Evolutionary conservation across 768 basidiomycete species (phyloP).

Genomic region (Polyporus arcularius): DNA sequence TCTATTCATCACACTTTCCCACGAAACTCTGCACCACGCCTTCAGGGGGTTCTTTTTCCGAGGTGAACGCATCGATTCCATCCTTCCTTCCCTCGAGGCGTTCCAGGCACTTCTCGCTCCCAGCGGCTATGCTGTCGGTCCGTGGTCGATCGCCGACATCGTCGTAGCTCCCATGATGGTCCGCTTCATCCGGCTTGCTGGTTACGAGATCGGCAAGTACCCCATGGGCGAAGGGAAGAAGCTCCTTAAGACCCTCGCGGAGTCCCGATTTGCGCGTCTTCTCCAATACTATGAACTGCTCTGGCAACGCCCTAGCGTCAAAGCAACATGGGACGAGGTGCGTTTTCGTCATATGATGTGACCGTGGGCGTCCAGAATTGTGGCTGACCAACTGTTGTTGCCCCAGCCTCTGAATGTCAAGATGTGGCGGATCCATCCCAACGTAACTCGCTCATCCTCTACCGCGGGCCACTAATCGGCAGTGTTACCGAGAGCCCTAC

Average conservation of each 20-base stretch:
- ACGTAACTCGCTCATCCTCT: slow-evolving; percentile 14
- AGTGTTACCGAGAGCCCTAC: background rate
- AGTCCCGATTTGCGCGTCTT: slow-evolving; percentile 51
- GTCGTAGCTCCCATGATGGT: slow-evolving; percentile 66
- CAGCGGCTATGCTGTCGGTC: slow-evolving; percentile 45
- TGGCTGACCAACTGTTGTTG: slow-evolving; percentile 19
- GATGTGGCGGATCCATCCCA: slow-evolving; percentile 22
- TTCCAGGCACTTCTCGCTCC: slow-evolving; percentile 54
- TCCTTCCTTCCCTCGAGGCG: slow-evolving; percentile 45
- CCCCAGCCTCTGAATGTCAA: slow-evolving; percentile 16
- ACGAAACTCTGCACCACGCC: slow-evolving; percentile 45
- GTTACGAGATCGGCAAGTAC: slow-evolving; percentile 55
- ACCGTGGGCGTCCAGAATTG: background rate
- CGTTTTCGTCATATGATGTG: slow-evolving; percentile 10
- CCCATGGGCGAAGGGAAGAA: slow-evolving; percentile 48
- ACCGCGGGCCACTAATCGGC: slow-evolving; percentile 9
- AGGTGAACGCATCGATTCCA: slow-evolving; percentile 41
- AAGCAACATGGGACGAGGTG: slow-evolving; percentile 56
- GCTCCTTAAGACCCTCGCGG: slow-evolving; percentile 43
- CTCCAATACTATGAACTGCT: slow-evolving; percentile 49
- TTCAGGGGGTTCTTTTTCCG: slow-evolving; percentile 40
- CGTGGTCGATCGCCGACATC: slow-evolving; percentile 65
- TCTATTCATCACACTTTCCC: slow-evolving; percentile 57
- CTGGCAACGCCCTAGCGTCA: slow-evolving; percentile 53
- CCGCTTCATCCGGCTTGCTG: slow-evolving; percentile 44